Evolutionary conservation across 192 early-diverging fungal species (phyloP), one percentile per base, ranked within the genome.

Genomic region (Paraglomus occultum): DNA sequence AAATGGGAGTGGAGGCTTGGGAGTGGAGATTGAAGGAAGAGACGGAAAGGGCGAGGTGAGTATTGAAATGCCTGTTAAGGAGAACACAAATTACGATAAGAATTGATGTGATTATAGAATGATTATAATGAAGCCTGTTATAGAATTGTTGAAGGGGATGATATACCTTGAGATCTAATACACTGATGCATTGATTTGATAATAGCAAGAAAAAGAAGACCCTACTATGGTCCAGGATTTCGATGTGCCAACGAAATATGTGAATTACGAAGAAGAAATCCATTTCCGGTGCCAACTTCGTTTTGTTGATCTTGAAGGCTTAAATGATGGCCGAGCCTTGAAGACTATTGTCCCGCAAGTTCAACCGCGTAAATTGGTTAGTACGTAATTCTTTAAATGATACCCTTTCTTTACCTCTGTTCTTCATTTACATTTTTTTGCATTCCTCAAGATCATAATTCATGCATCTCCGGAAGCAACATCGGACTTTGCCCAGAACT

Each of bases 251-350:
- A 93, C 89, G 10, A 97, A 97, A 78, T 92, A 93, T 71, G 73
- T 90, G 7, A 76, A 64, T 18, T 73, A 84, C 52, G 77, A 89
- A 23, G 73, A 84, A 38, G 77, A 74, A 10, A 54, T 97, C 11
- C 58, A 82, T 1, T 62, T 97, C 7, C 82, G 76, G 11, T 97
- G 95, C 72, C 82, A 82, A 61, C 74, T 97, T 22, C 77, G 83
- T 40, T 97, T 90, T 77, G 84, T 99, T 7, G 95, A 97, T 80
- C 80, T 97, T 65, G 95, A 97, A 74, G 97, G 97, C 48, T 85
- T 91, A 31, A 83, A 93, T 0, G 95, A 97, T 73, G 93, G 90
- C 52, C 82, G 84, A 46, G 93, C 94, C 6, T 81, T 95, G 38
- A 88, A 87, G 72, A 93, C 91, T 63, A 96, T 97, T 73, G 73